Evolutionary conservation across 2,329 filamentous ascomycete genomes (phyloP), one percentile per base, ranked within the genome.

Genomic region (Aspergillus sp.): DNA sequence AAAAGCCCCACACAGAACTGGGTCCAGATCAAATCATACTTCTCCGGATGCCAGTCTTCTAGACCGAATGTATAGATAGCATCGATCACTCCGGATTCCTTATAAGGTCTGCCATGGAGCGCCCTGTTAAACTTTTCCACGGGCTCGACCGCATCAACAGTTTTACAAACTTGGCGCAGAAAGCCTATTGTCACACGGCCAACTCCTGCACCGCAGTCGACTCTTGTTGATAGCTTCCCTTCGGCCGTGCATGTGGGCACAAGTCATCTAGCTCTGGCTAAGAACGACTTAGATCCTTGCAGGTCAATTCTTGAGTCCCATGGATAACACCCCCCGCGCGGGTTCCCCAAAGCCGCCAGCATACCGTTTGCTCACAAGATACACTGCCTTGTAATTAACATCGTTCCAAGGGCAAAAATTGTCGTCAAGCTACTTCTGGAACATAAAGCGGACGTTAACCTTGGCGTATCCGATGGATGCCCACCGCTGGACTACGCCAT

Each of bases 1-100:
- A 95, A 72, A 65, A 96, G 85, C 20, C 88, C 86, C 6, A 91
- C 68, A 66, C 90, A 96, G 90, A 90, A 95, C 67, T 96, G 90
- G 45, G 81, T 85, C 88, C 88, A 95, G 51, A 96, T 82, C 41
- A 95, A 66, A 63, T 90, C 85, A 67, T 96, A 96, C 43, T 69
- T 64, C 44, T 53, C 53, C 4, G 66, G 69, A 1, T 77, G 73
- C 88, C 88, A 94, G 23, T 79, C 76, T 66, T 95, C 85, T 1
- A 95, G 71, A 0, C 88, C 88, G 2, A 84, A 69, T 55, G 86
- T 88, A 69, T 81, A 85, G 15, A 95, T 77, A 19, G 76, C 70
- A 1, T 85, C 85, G 1, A 81, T 65, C 38, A 76, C 77, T 1
- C 74, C 77, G 2, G 68, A 60, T 3, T 57, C 51, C 42, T 67